Evolutionary conservation across 352 stramenopile species (phyloP), one percentile per base, ranked within the genome.

Genomic region (Phytophthora palmivora): DNA sequence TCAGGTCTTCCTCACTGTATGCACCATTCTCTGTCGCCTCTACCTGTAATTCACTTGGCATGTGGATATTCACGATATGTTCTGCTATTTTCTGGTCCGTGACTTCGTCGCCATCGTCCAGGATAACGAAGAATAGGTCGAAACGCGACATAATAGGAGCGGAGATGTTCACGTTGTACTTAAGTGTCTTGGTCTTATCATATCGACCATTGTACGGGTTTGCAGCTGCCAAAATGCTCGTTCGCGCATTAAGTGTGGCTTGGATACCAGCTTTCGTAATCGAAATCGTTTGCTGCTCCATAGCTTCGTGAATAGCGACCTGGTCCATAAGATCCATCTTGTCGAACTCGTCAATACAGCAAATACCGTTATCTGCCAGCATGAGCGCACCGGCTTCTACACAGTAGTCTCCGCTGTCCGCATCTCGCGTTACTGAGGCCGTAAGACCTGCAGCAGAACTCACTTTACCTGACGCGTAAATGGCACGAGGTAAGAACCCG

Each of bases 201-300:
- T 97, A 97, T 0, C 90, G 87, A 12, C 98, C 98, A 71, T 98
- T 96, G 42, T 99, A 93, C 5, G 98, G 98, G 79, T 99, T 99
- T 2, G 98, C 98, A 0, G 98, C 97, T 10, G 98, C 98, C n/a
- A 99, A 78, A 49, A 99, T 99, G n/a, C 96, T 99, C 28, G 97
- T 98, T 4, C 98, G 86, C n/a, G 98, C 97, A 78, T 99, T 99
- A 14, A 99, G 78, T 18, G 97, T 99, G 5, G 97, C 98, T 15
- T 98, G 96, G 67, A 99, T 99, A 14, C 98, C 98, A 5, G 97
- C 98, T 72, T 99, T 99, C 21, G 97, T 98, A 56, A 99, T 99
- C 3, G 80, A 91, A 32, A 99, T 98, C 12, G 97, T 99, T 78
- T 99, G 98, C 73, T 99, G 97, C 79, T 99, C 98, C 97, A 99